Evolutionary conservation across 106 monocot species (phyloP).

Genomic region (Vanilla planifolia): DNA sequence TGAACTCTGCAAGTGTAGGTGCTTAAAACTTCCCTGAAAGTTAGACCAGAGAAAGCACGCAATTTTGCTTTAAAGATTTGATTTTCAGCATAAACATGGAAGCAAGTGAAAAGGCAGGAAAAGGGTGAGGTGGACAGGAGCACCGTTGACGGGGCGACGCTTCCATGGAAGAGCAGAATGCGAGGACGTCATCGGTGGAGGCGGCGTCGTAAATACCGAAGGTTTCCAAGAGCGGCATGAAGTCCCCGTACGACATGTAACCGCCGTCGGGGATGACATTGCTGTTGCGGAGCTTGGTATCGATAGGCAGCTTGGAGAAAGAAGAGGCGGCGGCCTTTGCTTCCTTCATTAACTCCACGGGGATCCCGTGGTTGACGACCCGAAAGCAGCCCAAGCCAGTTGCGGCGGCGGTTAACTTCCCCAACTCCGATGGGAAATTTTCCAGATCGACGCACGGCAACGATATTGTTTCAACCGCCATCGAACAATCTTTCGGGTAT

Average conservation of each 20-base stretch:
- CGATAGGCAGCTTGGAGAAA: conserved; percentile 28
- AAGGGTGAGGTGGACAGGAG: neutral
- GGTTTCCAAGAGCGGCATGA: conserved; percentile 34
- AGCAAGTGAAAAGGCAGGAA: neutral
- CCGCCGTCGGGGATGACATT: neutral
- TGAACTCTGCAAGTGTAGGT: conserved; percentile 30
- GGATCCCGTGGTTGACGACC: conserved; percentile 34
- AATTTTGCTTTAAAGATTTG: neutral
- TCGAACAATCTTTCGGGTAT: too few relatives aligned
- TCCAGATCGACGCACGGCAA: conserved; percentile 30
- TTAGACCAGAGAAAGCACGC: too few relatives aligned
- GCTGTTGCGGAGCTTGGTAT: neutral
- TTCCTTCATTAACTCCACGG: conserved; percentile 22
- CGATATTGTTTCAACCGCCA: too few relatives aligned
- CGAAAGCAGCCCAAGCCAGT: conserved; percentile 42
- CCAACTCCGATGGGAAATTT: conserved; percentile 8
- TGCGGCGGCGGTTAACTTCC: conserved; percentile 22
- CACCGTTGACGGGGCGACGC: conserved; percentile 28
- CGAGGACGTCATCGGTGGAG: conserved; percentile 27
- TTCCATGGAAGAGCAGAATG: conserved; percentile 37
- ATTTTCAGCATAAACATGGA: neutral
- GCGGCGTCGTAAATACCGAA: conserved; percentile 46
- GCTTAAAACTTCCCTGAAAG: conserved; percentile 32
- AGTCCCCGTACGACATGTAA: neutral
- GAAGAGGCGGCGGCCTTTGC: conserved; percentile 39